Conservation (phyloP, 148 eudicot species). For the Pouteria glomerata region DNA sequence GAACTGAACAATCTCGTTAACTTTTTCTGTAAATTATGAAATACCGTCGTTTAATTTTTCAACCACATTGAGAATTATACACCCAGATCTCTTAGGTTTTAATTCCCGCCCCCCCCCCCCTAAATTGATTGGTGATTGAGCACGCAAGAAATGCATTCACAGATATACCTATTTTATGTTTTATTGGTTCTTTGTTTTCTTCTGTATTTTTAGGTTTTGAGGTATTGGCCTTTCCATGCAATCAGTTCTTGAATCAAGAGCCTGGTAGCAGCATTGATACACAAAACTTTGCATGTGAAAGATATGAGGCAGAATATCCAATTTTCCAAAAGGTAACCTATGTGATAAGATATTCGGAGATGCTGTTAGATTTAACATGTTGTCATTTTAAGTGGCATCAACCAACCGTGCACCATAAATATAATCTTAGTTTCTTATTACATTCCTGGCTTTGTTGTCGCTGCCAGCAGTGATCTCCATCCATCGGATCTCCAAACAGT, state of each 20-base stretch:
- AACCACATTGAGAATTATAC: too few species aligned
- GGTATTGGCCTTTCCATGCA: slow-evolving; percentile 91
- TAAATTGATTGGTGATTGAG: too few species aligned
- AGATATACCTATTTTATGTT: not conserved
- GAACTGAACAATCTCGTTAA: not conserved
- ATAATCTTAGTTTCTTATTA: too few species aligned
- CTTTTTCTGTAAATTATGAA: not conserved
- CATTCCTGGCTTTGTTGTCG: too few species aligned
- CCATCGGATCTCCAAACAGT: too few species aligned
- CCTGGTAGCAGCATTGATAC: slow-evolving; percentile 76
- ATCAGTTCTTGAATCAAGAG: slow-evolving; percentile 85
- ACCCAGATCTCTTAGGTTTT: too few species aligned
- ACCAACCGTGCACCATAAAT: too few species aligned
- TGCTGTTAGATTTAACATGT: not conserved
- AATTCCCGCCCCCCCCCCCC: too few species aligned
- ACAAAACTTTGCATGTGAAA: slow-evolving; percentile 66
- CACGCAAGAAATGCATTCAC: not conserved
- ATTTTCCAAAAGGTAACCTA: slow-evolving; percentile 66
- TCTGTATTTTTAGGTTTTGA: slow-evolving; percentile 65
- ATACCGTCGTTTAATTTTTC: not conserved
- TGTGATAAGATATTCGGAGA: not conserved
- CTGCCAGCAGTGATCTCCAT: too few species aligned
- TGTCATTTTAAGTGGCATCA: not conserved
- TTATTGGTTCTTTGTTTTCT: too few species aligned
- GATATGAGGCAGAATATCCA: slow-evolving; percentile 84